Conservation (phyloP, 441 rosid genomes). For the Aquilaria agallochum region DNA sequence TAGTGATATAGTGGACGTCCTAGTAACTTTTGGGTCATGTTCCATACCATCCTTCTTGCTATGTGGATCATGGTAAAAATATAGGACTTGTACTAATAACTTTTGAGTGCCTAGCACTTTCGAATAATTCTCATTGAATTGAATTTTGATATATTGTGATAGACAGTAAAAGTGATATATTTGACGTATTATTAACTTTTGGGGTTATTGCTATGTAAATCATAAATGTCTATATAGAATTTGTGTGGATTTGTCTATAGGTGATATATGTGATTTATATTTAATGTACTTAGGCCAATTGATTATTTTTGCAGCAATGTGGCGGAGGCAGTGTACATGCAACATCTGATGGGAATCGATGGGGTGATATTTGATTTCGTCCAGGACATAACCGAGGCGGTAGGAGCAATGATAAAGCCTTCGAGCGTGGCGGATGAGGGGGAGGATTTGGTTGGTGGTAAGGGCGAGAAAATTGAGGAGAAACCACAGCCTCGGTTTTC, state of each 20-base stretch:
- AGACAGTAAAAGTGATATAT: too few species aligned
- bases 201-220: too few species aligned
- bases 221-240: too few species aligned
- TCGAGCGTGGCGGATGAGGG: constrained; percentile 21
- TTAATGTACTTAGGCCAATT: neutral
- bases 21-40: too few species aligned
- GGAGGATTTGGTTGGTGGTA: constrained; percentile 7
- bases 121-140: too few species aligned
- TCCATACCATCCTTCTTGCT: too few species aligned
- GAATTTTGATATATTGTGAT: too few species aligned
- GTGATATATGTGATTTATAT: neutral
- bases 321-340: constrained; percentile 79
- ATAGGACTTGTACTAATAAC: too few species aligned
- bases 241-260: neutral
- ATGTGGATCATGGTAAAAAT: too few species aligned
- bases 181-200: too few species aligned
- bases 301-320: constrained; percentile 48
- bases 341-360: constrained; percentile 80
- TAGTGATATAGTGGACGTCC: too few species aligned
- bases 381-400: constrained; percentile 66
- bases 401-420: constrained; percentile 52
- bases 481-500: constrained; percentile 65
- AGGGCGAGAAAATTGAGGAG: constrained; percentile 7
- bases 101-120: too few species aligned
- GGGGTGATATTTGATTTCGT: constrained; percentile 90